Evolutionary conservation across 1,284 basidiomycete species (phyloP).

Genomic region (Vanrija pseudolonga): DNA sequence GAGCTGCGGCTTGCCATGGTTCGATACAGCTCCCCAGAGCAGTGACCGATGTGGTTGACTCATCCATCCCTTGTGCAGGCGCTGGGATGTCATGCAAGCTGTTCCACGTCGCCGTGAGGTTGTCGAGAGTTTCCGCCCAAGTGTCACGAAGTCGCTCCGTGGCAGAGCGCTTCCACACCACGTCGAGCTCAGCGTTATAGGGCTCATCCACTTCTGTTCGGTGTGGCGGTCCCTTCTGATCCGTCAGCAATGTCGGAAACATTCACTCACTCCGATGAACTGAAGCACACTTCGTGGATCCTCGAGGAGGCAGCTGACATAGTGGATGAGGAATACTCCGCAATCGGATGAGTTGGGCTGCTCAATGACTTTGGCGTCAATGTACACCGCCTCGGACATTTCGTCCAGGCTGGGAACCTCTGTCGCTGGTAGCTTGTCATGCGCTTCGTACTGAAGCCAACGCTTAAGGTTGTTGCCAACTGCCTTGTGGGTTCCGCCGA

Average conservation of each 20-base stretch:
- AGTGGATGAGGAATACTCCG: conserved; percentile 52
- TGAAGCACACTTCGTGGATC: conserved; percentile 30
- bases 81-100: not conserved
- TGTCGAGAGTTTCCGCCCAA: conserved; percentile 17
- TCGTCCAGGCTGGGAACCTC: conserved; percentile 36
- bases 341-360: conserved; percentile 56
- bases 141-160: conserved; percentile 15
- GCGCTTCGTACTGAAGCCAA: conserved; percentile 76
- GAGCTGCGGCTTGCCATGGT: too few relatives aligned
- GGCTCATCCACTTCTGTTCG: not conserved
- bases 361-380: conserved; percentile 43
- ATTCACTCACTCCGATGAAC: conserved; percentile 37
- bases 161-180: conserved; percentile 14
- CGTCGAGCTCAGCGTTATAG: conserved; percentile 8
- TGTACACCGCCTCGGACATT: conserved; percentile 47
- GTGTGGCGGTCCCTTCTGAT: conserved; percentile 15
- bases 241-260: not conserved
- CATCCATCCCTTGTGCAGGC: too few relatives aligned
- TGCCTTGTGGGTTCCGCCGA: conserved; percentile 64
- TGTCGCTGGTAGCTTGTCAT: conserved; percentile 59
- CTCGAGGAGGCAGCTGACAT: conserved; percentile 40
- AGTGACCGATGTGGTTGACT: too few relatives aligned
- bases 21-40: too few relatives aligned
- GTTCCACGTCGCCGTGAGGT: conserved; percentile 9
- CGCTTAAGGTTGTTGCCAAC: conserved; percentile 60